Base-by-base conservation (phyloP, 768 basidiomycete species). In the Cubamyces sp. region DNA sequence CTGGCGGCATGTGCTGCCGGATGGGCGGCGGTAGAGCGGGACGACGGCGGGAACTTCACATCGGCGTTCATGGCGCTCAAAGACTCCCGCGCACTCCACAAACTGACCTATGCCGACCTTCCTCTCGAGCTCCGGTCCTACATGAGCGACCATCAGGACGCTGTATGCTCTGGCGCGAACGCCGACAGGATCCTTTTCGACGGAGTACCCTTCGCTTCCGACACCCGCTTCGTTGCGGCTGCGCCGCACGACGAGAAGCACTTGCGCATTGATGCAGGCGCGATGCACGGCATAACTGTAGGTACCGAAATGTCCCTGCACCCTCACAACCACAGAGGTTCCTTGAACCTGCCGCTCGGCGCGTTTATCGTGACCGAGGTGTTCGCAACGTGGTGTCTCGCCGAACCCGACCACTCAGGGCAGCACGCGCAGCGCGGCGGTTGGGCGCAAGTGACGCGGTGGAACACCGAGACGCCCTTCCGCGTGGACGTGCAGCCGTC, bases 301-400 rank as follows among this genome's bases (percentile, higher is more conserved):
- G 88, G 87, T 49, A 86, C 81, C 9, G 84, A 87, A 64, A 79
- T 90, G 62, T 81, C 79, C 42, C 48, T 90, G 21, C 87, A 89
- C 69, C 74, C 78, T 21, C 87, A 89, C 70, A 88, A 89, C 70
- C 78, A 78, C 62, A 75, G 75, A n/a, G 82, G 81, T 21, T 87
- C 87, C 7, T 73, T 76, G 50, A 90, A 89, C 64, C 82, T 83
- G 1, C 58, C 78, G 19, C 72, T 87, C 14, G 83, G 82, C 25
- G 78, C 68, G 39, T 79, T 82, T n/a, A 74, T 80, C 34, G 85
- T 82, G 34, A 75, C 76, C 34, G 81, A 83, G 52, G 82, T 86
- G 4, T 76, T 84, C 54, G 74, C 86, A 3, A 86, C 87, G 2
- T 87, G 82, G 82, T 87, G 81, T 57, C 74, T 82, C 51, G 83